phyloP scores from a whole-genome alignment of 78 protist genomes.

The Trichosphaerium sp. region DNA sequence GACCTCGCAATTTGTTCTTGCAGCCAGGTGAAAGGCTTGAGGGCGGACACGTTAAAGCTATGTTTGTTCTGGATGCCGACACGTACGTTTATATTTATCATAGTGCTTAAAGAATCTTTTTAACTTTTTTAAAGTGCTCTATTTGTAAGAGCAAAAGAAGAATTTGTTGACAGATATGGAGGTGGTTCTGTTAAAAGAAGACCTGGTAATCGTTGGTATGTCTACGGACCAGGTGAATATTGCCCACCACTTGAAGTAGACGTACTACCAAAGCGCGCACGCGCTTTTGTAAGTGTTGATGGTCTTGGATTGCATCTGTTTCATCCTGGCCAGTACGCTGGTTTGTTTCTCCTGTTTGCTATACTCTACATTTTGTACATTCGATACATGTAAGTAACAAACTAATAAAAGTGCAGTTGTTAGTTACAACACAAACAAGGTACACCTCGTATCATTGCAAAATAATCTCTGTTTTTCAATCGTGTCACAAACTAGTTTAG shows the following conservation, averaged over 20 bases:
- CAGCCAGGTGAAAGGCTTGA: conserved; percentile 50
- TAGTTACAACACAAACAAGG: too few relatives aligned
- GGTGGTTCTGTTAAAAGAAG: not conserved
- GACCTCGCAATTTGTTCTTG: conserved; percentile 41
- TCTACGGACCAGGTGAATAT: conserved; percentile 8
- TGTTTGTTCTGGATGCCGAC: not conserved
- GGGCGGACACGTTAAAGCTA: conserved; percentile 4
- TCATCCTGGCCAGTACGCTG: too few relatives aligned
- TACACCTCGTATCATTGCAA: too few relatives aligned
- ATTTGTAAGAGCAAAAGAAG: conserved; percentile 2
- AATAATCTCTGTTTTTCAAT: too few relatives aligned
- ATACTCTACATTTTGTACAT: too few relatives aligned
- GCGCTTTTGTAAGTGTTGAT: too few relatives aligned
- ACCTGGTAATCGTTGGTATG: conserved; percentile 29
- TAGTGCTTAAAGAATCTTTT: not conserved
- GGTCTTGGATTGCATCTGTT: too few relatives aligned
- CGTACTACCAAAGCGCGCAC: too few relatives aligned
- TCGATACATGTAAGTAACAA: too few relatives aligned
- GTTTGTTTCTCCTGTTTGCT: too few relatives aligned
- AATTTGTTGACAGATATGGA: not conserved
- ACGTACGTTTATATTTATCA: not conserved
- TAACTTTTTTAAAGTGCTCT: conserved; percentile 14
- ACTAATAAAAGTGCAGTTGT: too few relatives aligned
- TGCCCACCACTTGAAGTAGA: conserved; percentile 11
- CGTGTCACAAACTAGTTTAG: too few relatives aligned